Percentiles rank a stretch among this genome's conserved stretches.
phyloP scores from a whole-genome alignment of 768 basidiomycete species.

The Mycena rebaudengoi region DNA sequence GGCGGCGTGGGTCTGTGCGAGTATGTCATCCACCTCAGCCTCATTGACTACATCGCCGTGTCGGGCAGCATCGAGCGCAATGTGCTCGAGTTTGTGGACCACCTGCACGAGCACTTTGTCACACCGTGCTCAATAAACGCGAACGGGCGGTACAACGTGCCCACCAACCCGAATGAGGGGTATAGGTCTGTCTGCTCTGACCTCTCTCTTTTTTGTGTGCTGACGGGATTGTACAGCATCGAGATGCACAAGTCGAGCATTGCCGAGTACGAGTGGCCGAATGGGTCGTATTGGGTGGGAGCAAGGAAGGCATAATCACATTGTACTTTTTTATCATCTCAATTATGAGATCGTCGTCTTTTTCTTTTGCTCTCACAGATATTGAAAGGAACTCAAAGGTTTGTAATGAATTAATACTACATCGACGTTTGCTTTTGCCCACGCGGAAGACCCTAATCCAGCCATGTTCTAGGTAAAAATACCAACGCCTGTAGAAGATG shows the following conservation, averaged over 20 bases:
- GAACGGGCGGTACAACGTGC: conserved; percentile 89
- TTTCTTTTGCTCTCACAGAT: too few relatives aligned
- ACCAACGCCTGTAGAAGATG: too few relatives aligned
- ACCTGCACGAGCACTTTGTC: conserved; percentile 93
- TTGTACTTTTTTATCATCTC: too few relatives aligned
- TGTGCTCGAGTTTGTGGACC: conserved; percentile 90
- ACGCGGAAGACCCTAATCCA: too few relatives aligned
- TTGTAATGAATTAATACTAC: too few relatives aligned
- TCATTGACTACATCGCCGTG: conserved; percentile 94
- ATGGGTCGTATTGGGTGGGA: conserved; percentile 83
- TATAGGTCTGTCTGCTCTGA: conserved; percentile 63
- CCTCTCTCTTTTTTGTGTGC: neutral
- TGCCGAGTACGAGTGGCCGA: conserved; percentile 85
- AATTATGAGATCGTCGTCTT: too few relatives aligned
- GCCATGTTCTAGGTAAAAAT: too few relatives aligned
- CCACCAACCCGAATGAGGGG: conserved; percentile 76
- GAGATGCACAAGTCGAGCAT: conserved; percentile 88
- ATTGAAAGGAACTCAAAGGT: too few relatives aligned
- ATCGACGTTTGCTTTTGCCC: too few relatives aligned
- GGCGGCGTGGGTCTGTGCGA: conserved; percentile 95
- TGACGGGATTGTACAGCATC: conserved; percentile 61
- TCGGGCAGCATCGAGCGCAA: conserved; percentile 95
- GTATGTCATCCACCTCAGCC: conserved; percentile 85
- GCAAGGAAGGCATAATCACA: conserved; percentile 15
- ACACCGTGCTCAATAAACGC: conserved; percentile 89